Conservation (phyloP, 73 alveolate genomes). For the Symbiodinium pilosum region DNA sequence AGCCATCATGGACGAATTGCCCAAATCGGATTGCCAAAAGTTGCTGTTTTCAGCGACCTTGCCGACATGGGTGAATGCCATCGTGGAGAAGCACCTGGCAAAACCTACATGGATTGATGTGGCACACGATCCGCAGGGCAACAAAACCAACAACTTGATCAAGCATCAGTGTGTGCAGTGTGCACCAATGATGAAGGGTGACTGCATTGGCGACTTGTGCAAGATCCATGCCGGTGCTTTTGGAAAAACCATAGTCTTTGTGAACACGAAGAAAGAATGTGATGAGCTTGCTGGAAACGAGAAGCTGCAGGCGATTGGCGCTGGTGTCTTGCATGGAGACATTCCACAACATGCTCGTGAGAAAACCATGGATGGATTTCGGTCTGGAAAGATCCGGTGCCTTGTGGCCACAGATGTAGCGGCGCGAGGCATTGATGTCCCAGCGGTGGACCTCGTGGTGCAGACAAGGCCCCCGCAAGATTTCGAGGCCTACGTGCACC, state of each 20-base stretch:
- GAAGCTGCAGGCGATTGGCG: slow-evolving; percentile 88
- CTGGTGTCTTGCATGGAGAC: slow-evolving; percentile 97
- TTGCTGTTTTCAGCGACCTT: slow-evolving; percentile 99
- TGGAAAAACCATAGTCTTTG: slow-evolving; percentile 96
- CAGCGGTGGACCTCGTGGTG: slow-evolving; percentile 99
- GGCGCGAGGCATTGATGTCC: slow-evolving; percentile 99
- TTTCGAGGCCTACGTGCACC: slow-evolving; percentile 98
- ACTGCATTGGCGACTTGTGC: slow-evolving; percentile 82
- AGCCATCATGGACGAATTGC: slow-evolving; percentile 97
- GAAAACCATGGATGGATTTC: slow-evolving; percentile 98
- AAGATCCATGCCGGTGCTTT: slow-evolving; percentile 87
- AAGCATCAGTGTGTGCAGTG: slow-evolving; percentile 74
- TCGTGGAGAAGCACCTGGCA: slow-evolving; percentile 96
- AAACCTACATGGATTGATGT: slow-evolving; percentile 97
- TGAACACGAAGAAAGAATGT: slow-evolving; percentile 97
- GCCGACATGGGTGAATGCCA: slow-evolving; percentile 99
- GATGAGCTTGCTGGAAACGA: slow-evolving; percentile 93
- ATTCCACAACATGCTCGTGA: slow-evolving; percentile 98
- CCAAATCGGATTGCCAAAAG: slow-evolving; percentile 96
- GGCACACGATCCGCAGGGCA: slow-evolving; percentile 98
- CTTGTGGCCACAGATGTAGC: slow-evolving; percentile 99
- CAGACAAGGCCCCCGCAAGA: slow-evolving; percentile 99
- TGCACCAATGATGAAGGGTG: slow-evolving; percentile 49
- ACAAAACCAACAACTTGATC: slow-evolving; percentile 88
- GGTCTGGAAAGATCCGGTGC: slow-evolving; percentile 97